Evolutionary conservation across 2,329 filamentous ascomycete species (phyloP).

Genomic region (Botrytis aclada): DNA sequence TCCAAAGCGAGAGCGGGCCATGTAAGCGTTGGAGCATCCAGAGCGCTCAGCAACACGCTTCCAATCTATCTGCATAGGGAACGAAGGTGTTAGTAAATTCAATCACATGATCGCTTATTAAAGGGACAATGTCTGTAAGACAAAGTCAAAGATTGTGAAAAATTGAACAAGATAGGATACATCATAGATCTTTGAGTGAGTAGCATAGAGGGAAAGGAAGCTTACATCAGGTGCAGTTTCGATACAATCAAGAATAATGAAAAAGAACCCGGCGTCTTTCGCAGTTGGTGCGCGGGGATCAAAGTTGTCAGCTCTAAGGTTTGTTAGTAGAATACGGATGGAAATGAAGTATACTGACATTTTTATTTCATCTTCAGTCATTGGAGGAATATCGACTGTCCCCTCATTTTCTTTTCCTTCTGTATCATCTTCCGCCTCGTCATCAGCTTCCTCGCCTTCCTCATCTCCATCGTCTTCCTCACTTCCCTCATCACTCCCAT

Average conservation of each 20-base stretch:
- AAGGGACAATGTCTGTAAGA: background rate
- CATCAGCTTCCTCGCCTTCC: background rate
- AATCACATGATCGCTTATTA: constrained; percentile 3
- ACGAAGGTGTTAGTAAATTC: background rate
- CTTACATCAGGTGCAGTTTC: constrained; percentile 28
- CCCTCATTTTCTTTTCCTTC: background rate
- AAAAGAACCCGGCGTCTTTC: constrained; percentile 28
- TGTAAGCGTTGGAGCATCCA: constrained; percentile 46
- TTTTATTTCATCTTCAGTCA: background rate
- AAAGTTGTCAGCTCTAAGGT: background rate
- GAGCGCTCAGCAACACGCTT: constrained; percentile 43
- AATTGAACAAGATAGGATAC: background rate
- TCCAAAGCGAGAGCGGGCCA: constrained; percentile 48
- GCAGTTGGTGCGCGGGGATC: constrained; percentile 3
- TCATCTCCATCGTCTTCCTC: background rate
- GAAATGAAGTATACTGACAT: background rate
- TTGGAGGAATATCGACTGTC: background rate
- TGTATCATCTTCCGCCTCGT: background rate
- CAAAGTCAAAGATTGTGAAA: background rate
- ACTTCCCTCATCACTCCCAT: background rate
- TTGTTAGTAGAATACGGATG: background rate
- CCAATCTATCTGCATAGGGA: constrained; percentile 43
- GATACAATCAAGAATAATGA: constrained; percentile 24
- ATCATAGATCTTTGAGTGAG: background rate
- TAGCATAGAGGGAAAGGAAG: background rate